Conservation (phyloP, 73 alveolate genomes). For the Tetrahymena elliotti region DNA sequence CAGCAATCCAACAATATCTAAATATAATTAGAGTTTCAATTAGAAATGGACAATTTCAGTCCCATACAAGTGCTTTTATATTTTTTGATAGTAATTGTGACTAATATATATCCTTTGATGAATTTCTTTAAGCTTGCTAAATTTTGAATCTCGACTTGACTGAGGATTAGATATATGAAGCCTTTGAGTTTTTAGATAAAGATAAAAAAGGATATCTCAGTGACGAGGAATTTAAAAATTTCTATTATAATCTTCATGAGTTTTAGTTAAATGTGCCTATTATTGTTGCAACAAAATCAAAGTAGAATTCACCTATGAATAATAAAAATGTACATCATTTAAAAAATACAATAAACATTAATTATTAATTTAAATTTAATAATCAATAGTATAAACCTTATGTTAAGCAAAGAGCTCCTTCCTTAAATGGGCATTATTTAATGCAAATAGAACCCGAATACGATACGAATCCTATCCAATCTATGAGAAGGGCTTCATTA, state of each 20-base stretch:
- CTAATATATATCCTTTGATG: neutral
- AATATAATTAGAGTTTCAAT: neutral
- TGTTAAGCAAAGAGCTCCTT: neutral
- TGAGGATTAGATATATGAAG: neutral
- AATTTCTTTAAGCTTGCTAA: neutral
- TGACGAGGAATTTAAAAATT: neutral
- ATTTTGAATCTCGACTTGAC: neutral
- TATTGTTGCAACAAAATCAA: neutral
- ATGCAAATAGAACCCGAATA: neutral
- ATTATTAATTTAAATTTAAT: no score
- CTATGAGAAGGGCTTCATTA: neutral
- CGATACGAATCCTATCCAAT: neutral
- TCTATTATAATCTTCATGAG: neutral
- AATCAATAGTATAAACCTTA: neutral
- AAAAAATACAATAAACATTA: neutral
- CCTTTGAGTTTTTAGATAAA: neutral
- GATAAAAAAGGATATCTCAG: neutral
- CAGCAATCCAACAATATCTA: neutral
- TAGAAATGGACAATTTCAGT: neutral
- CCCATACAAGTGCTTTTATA: neutral
- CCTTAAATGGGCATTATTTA: neutral
- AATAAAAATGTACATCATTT: neutral
- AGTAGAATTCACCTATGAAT: neutral
- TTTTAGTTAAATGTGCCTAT: neutral
- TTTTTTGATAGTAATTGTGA: neutral